Percentiles rank a stretch among this genome's conserved stretches.
Conservation (phyloP, 495 filamentous ascomycete genomes). For the Aspergillus homomorphus region DNA sequence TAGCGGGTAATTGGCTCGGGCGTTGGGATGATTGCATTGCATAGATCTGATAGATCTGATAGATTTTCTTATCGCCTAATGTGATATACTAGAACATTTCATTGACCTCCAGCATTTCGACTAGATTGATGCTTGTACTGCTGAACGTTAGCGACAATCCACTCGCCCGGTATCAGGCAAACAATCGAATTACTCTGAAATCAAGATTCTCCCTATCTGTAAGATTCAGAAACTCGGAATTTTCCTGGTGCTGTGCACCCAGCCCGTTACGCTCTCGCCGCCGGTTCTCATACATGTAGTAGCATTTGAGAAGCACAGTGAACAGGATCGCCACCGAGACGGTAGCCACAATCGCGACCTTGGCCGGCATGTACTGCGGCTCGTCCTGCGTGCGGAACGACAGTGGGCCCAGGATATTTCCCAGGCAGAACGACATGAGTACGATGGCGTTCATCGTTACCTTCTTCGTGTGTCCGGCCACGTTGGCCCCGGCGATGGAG, state of each 20-base stretch:
- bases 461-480: slow-evolving; percentile 51
- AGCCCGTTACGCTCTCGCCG: slow-evolving; percentile 26
- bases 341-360: slow-evolving; percentile 55
- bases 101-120: too few species aligned
- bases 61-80: neutral
- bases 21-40: slow-evolving; percentile 11
- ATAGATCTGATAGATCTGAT: neutral
- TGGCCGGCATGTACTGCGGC: slow-evolving; percentile 57
- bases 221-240: slow-evolving; percentile 36
- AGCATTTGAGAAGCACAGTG: slow-evolving; percentile 32
- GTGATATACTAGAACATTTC: too few species aligned
- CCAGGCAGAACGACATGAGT: slow-evolving; percentile 57
- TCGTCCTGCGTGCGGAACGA: slow-evolving; percentile 45
- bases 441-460: slow-evolving; percentile 56
- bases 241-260: slow-evolving; percentile 17
- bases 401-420: slow-evolving; percentile 56
- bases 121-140: slow-evolving; percentile 7
- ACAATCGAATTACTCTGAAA: slow-evolving; percentile 16
- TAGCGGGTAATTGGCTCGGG: slow-evolving; percentile 2
- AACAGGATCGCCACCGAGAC: slow-evolving; percentile 39
- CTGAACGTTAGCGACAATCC: too few species aligned
- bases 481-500: slow-evolving; percentile 41
- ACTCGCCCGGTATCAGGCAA: neutral
- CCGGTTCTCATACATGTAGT: slow-evolving; percentile 49
- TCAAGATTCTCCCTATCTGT: slow-evolving; percentile 37